phyloP scores from a whole-genome alignment of 495 filamentous ascomycete genomes.

The Evansstolkia leycettana region DNA sequence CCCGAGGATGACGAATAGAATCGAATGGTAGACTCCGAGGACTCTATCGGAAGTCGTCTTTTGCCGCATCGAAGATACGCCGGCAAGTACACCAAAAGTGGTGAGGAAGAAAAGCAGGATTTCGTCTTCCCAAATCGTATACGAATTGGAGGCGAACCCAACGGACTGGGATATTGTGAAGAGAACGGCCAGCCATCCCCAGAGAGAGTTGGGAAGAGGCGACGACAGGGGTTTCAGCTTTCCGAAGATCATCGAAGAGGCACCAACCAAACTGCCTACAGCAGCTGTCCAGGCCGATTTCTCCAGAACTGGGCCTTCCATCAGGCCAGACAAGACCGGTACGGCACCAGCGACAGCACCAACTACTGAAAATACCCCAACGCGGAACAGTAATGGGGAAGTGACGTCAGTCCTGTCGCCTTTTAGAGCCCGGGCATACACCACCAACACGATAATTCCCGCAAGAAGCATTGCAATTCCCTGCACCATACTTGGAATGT shows the following conservation, averaged over 20 bases:
- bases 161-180: constrained; percentile 73
- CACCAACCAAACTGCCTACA: constrained; percentile 50
- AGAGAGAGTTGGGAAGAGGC: constrained; percentile 67
- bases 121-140: constrained; percentile 97
- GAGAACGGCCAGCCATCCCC: constrained; percentile 74
- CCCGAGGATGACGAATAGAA: constrained; percentile 70
- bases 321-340: constrained; percentile 11
- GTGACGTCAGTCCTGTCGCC: constrained; percentile 41
- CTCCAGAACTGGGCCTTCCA: constrained; percentile 17
- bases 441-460: constrained; percentile 50
- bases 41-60: constrained; percentile 48
- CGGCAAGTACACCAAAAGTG: constrained; percentile 66
- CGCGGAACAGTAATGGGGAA: constrained; percentile 31
- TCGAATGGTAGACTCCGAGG: constrained; percentile 69
- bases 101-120: constrained; percentile 85
- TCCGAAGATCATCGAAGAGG: constrained; percentile 41
- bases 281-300: constrained; percentile 34
- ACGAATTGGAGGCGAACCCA: constrained; percentile 94
- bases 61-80: constrained; percentile 63
- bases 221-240: constrained; percentile 33
- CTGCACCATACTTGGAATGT: constrained; percentile 69
- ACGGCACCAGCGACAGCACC: constrained; percentile 24
- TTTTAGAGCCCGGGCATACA: constrained; percentile 55
- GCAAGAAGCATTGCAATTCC: constrained; percentile 61
- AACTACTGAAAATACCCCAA: constrained; percentile 26